These are phyloP conservation scores for Candida neerlandica DNA, from an alignment of 1,139 yeast species.

Conservation along the genomic window DNA sequence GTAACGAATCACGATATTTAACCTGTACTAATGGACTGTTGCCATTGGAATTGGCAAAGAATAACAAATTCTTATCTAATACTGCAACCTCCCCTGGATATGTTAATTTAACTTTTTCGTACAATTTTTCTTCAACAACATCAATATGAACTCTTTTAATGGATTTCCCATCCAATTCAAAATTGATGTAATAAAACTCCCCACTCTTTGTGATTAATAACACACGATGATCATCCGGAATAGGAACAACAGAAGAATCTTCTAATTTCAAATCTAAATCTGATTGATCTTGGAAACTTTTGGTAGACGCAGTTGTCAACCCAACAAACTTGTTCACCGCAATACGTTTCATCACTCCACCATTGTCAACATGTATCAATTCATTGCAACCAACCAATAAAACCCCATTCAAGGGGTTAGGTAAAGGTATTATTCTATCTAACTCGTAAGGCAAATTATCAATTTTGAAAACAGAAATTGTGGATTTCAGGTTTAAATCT, in stretches of 20 bases:
- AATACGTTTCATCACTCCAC: conserved; percentile 72
- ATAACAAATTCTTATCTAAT: conserved; percentile 39
- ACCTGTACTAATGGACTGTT: conserved; percentile 39
- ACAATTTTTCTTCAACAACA: conserved; percentile 23
- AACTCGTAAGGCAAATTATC: conserved; percentile 76
- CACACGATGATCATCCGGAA: conserved; percentile 53
- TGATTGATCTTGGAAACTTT: conserved; percentile 54
- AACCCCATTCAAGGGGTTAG: conserved; percentile 70
- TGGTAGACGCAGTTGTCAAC: conserved; percentile 51
- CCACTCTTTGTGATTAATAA: conserved; percentile 58
- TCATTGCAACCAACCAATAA: conserved; percentile 78
- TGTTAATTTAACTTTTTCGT: conserved; percentile 25
- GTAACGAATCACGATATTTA: conserved; percentile 24
- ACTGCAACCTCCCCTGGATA: conserved; percentile 38
- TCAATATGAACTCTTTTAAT: conserved; percentile 41
- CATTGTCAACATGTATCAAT: conserved; percentile 76
- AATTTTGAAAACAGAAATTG: conserved; percentile 68
- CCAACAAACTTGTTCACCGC: conserved; percentile 63
- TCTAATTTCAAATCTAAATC: conserved; percentile 60
- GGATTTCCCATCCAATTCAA: conserved; percentile 53
- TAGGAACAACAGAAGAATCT: conserved; percentile 49
- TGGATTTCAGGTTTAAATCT: conserved; percentile 61
- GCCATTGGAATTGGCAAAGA: conserved; percentile 39
- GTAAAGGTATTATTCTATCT: conserved; percentile 63
- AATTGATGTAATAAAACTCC: conserved; percentile 49